Base-by-base conservation (phyloP, 1,284 basidiomycete species). In the Papiliotrema terrestris region DNA sequence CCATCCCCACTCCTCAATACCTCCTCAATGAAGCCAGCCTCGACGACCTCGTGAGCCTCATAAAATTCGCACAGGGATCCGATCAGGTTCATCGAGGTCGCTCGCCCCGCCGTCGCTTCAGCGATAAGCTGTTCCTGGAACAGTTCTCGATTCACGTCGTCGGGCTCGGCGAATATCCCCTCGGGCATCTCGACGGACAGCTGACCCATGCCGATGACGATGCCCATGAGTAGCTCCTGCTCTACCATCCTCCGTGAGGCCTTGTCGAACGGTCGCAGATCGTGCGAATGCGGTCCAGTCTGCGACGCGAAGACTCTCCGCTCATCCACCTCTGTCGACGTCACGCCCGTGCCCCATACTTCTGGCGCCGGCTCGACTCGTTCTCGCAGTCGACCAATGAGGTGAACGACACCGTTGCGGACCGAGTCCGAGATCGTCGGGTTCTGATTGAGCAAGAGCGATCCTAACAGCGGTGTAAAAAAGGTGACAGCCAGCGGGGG, bases 31-130 rank as follows among this genome's bases (percentile, higher is more conserved):
- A 97, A 92, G 1, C 78, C 76, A 46, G 83, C 81, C 14, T 73
- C 70, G 51, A 86, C 81, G 6, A 84, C 83, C 36, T 86, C 84
- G 19, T 84, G 81, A 17, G 80, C 80, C 54, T 86, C 70, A 17
- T 84, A 83, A 54, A 85, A 75, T 52, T 78, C 78, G 43, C 78
- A 78, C 9, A 77, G 68, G 3, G 77, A 63, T 53, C 90, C 91
- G 76, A 97, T 89, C 54, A 98, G 78, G 69, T 90, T 93, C 87
- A 97, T 91, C 58, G 91, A 92, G 6, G 91, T 89, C 52, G 95
- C 81, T 55, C 92, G 83, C 2, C 93, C 94, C 17, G 94, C 83
- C 1, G 89, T 86, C 14, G 89, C 90, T 70, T 95, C 91, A 48
- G 82, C 78, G 23, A 68, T 57, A 23, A 76, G 60, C 51, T 78